Percentiles rank a stretch among this genome's conserved stretches.
phyloP scores from a whole-genome alignment of 331 rosid species.

The Quercus phellos region DNA sequence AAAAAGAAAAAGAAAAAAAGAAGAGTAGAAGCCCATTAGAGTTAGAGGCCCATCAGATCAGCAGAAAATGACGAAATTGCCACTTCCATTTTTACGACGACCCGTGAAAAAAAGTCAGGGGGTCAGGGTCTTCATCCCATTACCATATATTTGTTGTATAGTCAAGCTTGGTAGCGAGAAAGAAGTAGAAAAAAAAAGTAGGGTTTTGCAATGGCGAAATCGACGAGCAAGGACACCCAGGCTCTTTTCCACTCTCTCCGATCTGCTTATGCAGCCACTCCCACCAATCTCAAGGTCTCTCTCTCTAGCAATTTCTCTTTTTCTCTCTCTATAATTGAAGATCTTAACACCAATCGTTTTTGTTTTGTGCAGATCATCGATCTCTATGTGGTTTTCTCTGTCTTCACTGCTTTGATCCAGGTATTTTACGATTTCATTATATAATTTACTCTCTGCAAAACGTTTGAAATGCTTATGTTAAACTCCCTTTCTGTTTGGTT shows the following conservation, averaged over 20 bases:
- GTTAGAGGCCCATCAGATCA: too few species aligned
- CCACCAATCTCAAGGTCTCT: slow-evolving; percentile 50
- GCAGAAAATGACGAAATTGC: too few species aligned
- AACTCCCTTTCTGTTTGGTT: neutral
- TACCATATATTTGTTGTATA: too few species aligned
- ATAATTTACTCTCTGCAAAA: neutral
- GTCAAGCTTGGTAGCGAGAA: neutral
- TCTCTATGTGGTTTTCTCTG: slow-evolving; percentile 66
- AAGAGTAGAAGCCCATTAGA: too few species aligned
- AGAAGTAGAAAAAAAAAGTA: too few species aligned
- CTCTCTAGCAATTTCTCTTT: neutral
- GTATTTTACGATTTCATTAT: slow-evolving; percentile 21
- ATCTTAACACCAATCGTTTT: neutral
- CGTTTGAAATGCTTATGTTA: neutral
- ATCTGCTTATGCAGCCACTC: slow-evolving; percentile 84
- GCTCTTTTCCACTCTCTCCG: slow-evolving; percentile 70
- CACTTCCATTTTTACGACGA: too few species aligned
- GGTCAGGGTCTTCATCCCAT: too few species aligned
- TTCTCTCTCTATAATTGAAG: neutral
- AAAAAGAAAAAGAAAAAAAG: too few species aligned
- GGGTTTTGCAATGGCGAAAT: slow-evolving; percentile 49
- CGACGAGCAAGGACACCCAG: slow-evolving; percentile 68
- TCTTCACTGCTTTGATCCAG: slow-evolving; percentile 80
- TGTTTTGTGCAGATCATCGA: slow-evolving; percentile 58
- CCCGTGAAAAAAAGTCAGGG: too few species aligned